Evolutionary conservation across 345 rosid genomes (phyloP), one percentile per base, ranked within the genome.

Genomic region (Syzygium grande): DNA sequence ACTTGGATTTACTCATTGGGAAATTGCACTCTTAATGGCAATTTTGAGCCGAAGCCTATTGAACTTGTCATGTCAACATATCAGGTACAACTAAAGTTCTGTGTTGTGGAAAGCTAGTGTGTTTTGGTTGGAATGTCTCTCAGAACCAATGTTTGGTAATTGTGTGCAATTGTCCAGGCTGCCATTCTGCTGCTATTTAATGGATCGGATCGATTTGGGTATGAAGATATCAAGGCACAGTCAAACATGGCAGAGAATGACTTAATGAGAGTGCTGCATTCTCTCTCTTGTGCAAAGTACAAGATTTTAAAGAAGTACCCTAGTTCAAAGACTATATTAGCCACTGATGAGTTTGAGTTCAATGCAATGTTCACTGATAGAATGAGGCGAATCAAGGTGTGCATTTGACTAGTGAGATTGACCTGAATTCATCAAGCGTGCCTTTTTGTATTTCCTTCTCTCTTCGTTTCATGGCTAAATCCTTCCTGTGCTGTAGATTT

Each of bases 1-100:
- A 92, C 94, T 21, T 95, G 97, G 97, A 92, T 94, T 61, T 95
- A 90, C 87, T 94, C 98, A 3, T 87, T 95, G 65, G 97, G 97
- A 65, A 91, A 93, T 89, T 95, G 98, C 87, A 92, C 92, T 87
- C 91, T 95, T 79, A 88, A 87, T 13, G 97, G 95, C 15, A 94
- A 91, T 85, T 95, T 95, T 89, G 94, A 93, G 68, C 92, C 86
- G 29, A 95, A 95, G 89, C 85, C 93, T 34, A 91, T 95, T 41
- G 97, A 94, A 84, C 88, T 95, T 85, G 85, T 94, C 86, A 93
- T 94, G 85, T 92, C 97, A 52, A 94, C 96, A n/a, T 61, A 51
- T 51, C 87, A 86, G 87, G 87, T 86, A 59, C 15, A 5, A 22
- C 65, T 17, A 51, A 63, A 59, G 56, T 56, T 51, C 27, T 51